Base-by-base conservation (phyloP, 306 rosid genomes). In the Rosa persica region DNA sequence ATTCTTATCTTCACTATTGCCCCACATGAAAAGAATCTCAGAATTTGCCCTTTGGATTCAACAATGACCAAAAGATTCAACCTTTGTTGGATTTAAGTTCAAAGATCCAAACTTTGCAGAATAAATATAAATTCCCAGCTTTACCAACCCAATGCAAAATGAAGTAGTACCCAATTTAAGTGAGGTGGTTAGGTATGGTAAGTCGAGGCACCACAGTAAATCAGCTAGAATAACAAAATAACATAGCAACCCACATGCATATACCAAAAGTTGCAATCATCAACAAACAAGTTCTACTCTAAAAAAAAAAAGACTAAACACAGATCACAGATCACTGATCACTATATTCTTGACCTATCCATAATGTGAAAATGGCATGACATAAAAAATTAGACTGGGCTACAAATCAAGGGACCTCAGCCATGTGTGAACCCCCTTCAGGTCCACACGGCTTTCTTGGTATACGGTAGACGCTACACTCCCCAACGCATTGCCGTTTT, bases 321-420 rank as follows among this genome's bases (percentile, higher is more conserved):
- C 67, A 0, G 22, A 67, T n/a, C n/a, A 0, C 36, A 47, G 23
- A 51, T 66, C 34, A 38, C 42, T 8, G 36, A 30, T 30, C 36
- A 30, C 36, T 30, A 1, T 10, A 69, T 38, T 62, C 46, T 17
- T 30, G 70, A 15, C 30, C 27, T 13, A 42, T 5, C 34, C 12
- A 17, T 22, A 20, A 60, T 12, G 74, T 65, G 80, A 88, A 85
- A 83, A 71, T 43, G 73, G 67, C 85, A 71, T 17, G 70, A 19
- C 72, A 42, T 9, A 0, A 34, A 49, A 9, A 38, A 39, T 3
- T 11, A 20, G 22, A 65, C 6, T 55, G 27, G 17, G 20, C 44
- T 20, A 8, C 20, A 34, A 36, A 51, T 27, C 47, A 66, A 66
- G 27, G 47, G 1, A 47, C 51, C 38, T 12, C 19, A 55, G 5